These are phyloP conservation scores for Backusella liffmaniae DNA, from an alignment of 192 early-diverging fungal genomes.

Conservation along the genomic window DNA sequence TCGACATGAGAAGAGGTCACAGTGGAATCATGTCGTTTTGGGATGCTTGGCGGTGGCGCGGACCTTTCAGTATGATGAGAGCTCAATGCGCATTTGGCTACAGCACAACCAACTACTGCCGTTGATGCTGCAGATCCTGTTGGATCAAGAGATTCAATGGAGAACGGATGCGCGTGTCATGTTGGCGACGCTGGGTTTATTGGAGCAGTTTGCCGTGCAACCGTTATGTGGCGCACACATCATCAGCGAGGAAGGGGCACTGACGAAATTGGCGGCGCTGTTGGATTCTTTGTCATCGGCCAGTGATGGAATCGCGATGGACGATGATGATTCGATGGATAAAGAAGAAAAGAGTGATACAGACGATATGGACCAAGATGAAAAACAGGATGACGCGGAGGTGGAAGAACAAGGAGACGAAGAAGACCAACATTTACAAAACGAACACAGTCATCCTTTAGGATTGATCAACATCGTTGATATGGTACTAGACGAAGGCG, in stretches of 20 bases:
- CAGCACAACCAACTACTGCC: background rate
- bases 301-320: background rate
- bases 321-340: background rate
- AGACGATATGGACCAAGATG: no score
- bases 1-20: background rate
- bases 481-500: background rate
- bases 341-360: no score
- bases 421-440: background rate
- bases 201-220: background rate
- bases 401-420: background rate
- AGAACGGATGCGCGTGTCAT: background rate
- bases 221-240: constrained; percentile 7
- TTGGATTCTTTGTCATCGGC: background rate
- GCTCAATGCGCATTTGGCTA: constrained; percentile 1
- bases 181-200: background rate
- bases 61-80: constrained; percentile 6
- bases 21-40: background rate
- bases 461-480: background rate
- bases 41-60: background rate
- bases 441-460: background rate
- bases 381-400: background rate
- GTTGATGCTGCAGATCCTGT: background rate
- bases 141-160: background rate
- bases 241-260: background rate
- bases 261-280: background rate